Base-by-base conservation (phyloP, 164 flowering plant genomes). In the Cinnamomum chago region DNA sequence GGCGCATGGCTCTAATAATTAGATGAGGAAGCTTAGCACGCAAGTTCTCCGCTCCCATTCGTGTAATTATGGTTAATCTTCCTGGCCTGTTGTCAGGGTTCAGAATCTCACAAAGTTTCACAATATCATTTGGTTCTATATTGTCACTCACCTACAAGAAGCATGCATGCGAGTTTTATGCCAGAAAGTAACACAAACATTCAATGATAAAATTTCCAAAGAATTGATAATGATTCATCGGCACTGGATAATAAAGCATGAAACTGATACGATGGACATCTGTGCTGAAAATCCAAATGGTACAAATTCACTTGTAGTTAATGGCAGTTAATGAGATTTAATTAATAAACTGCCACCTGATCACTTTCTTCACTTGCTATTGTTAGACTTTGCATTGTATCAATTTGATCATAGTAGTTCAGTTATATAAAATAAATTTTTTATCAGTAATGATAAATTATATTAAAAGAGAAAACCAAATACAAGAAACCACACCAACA, bases 1-100 rank as follows among this genome's bases (percentile, higher is more conserved):
- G 70, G 17, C 87, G 85, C 20, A 83, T 84, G 6, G 87, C 87
- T 73, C 87, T 82, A 47, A 86, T 82, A 47, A 86, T 79, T 72
- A 86, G 73, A 77, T 81, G 83, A 20, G 87, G 87, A 72, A 86
- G 84, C 81, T 84, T 84, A 23, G 84, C 84, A 65, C 86, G 77
- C 85, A 83, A 74, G 72, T 85, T 85, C 68, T 84, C 86, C 47
- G 86, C 85, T 30, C 88, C 86, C 88, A 85, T 85, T 51, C 86
- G 79, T 20, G 81, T 75, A 66, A 85, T 85, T 28, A 85, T 79
- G 17, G 87, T 84, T 50, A 86, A 66, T 68, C 85, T 81, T 28
- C 88, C 87, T 2, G 87, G 85, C 77, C 76, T 86, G 77, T 86
- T 86, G 65, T 52, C 73, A 55, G 88, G 88, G 74, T 84, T 86